Evolutionary conservation across 169 alveolate species (phyloP).

Genomic region (Plasmodium falciparum): DNA sequence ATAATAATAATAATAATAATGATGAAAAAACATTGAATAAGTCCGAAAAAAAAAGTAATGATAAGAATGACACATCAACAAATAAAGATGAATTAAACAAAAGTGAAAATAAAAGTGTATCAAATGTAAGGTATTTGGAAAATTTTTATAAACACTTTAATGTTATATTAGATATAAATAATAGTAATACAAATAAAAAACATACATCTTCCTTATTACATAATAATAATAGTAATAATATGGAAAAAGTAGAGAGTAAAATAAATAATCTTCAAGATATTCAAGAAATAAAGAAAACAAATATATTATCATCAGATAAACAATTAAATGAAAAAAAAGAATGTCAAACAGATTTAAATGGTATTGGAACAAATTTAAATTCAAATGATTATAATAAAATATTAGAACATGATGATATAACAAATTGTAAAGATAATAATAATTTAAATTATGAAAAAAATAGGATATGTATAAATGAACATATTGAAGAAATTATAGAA

Average conservation of each 20-base stretch:
- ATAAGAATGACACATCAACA: background rate
- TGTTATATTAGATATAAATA: constrained; percentile 19
- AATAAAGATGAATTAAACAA: constrained; percentile 11
- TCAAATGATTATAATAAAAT: background rate
- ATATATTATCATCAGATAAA: background rate
- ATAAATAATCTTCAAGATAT: background rate
- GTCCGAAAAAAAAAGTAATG: background rate
- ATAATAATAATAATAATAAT: background rate
- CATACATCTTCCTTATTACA: background rate
- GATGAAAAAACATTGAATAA: constrained; percentile 12
- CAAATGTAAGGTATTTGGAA: constrained; percentile 31
- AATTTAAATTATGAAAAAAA: background rate
- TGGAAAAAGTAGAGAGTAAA: background rate
- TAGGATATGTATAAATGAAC: background rate
- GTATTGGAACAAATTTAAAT: background rate
- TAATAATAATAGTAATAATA: background rate
- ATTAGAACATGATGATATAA: background rate
- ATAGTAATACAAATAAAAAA: background rate
- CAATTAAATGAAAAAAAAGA: constrained; percentile 8
- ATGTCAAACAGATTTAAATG: background rate
- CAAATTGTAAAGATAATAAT: background rate
- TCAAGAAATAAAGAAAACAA: background rate
- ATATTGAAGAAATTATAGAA: background rate
- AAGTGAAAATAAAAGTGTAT: background rate
- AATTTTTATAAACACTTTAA: constrained; percentile 58